These are phyloP conservation scores for Pseudogymnoascus sp. DNA, from an alignment of 2,329 filamentous ascomycete species.

Conservation along the genomic window DNA sequence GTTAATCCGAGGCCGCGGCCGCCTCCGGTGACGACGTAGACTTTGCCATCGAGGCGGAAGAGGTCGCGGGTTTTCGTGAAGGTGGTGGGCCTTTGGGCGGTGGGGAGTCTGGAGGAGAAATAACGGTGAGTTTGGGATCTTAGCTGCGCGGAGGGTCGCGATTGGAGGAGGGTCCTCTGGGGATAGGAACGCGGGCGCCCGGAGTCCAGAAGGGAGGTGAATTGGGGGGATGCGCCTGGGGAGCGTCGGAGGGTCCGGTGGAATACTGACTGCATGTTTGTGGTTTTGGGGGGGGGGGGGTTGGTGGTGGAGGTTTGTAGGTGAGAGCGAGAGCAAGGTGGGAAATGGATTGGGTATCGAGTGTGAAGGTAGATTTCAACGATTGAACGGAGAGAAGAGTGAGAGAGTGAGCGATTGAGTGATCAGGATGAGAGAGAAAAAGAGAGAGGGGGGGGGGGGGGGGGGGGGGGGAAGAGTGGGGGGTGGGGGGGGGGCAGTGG, in stretches of 20 bases:
- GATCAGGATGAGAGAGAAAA: not conserved
- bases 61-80: constrained; percentile 77
- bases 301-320: not conserved
- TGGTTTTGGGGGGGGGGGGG: not conserved
- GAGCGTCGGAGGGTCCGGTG: not conserved
- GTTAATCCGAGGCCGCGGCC: constrained; percentile 82
- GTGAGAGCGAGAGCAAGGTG: not conserved
- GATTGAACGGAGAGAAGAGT: not conserved
- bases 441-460: not conserved
- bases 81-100: not conserved
- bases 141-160: not conserved
- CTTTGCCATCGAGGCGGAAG: constrained; percentile 79
- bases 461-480: constrained; percentile 1
- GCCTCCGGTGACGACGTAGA: constrained; percentile 82
- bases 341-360: not conserved
- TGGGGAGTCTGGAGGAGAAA: not conserved
- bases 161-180: not conserved
- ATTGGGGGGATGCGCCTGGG: not conserved
- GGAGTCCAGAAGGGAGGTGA: not conserved
- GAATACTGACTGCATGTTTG: constrained; percentile 1
- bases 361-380: not conserved
- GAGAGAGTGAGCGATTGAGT: not conserved
- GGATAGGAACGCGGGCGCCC: not conserved
- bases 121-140: not conserved
- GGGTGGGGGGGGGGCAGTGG: not conserved